These are phyloP conservation scores for Colletotrichum sp. DNA, from an alignment of 2,329 filamentous ascomycete genomes.

Conservation along the genomic window DNA sequence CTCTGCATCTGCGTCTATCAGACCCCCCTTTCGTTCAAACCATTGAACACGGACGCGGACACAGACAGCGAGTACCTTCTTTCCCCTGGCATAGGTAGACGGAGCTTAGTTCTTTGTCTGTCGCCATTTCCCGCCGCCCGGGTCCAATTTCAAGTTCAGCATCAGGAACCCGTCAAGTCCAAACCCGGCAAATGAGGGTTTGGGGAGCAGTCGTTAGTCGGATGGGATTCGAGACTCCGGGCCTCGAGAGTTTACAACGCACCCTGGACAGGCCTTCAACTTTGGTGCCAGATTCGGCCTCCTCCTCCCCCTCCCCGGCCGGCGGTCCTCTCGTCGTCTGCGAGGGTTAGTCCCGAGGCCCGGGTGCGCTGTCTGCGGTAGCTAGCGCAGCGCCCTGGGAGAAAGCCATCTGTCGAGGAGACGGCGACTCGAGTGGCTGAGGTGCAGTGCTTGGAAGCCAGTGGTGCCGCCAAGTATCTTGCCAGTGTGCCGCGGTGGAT, in stretches of 20 bases:
- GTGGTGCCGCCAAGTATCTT: not conserved
- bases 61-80: not conserved
- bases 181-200: constrained; percentile 6
- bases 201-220: not conserved
- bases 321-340: not conserved
- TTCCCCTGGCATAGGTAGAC: not conserved
- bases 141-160: constrained; percentile 3
- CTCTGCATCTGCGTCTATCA: not conserved
- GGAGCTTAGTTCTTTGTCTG: not conserved
- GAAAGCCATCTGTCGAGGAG: not conserved
- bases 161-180: not conserved
- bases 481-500: not conserved
- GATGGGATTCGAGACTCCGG: not conserved
- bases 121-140: not conserved
- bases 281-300: constrained; percentile 9
- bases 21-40: not conserved
- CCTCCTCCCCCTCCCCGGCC: not conserved
- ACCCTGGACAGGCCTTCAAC: constrained; percentile 9
- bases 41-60: not conserved
- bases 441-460: not conserved
- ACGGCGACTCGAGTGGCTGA: not conserved
- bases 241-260: not conserved
- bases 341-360: not conserved
- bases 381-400: not conserved
- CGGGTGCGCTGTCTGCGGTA: not conserved